A percentile compares a stretch with the other conserved stretches of the same genome.
phyloP scores from a whole-genome alignment of 73 alveolate genomes.

The Blepharisma stoltei region DNA sequence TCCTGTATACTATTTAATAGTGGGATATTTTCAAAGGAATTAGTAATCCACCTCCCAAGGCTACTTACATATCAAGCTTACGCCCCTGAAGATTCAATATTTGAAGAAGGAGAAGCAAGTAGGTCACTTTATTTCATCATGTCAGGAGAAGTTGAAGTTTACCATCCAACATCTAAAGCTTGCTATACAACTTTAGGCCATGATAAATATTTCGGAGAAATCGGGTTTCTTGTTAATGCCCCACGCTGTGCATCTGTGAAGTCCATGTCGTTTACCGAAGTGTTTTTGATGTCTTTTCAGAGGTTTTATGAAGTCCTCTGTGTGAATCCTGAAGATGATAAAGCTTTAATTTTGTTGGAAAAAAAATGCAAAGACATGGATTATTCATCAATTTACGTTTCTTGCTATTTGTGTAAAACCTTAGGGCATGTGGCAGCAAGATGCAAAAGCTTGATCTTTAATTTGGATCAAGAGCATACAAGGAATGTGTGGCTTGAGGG shows the following conservation, averaged over 20 bases:
- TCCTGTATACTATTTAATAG: not conserved
- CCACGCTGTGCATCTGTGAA: constrained; percentile 1
- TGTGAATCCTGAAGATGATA: constrained; percentile 31
- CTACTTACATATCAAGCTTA: not conserved
- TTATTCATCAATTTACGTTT: constrained; percentile 36
- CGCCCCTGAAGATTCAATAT: not conserved
- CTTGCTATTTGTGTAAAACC: constrained; percentile 51
- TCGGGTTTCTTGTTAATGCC: not conserved
- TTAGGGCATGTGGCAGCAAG: constrained; percentile 48
- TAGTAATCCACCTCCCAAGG: not conserved
- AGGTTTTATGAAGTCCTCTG: constrained; percentile 41
- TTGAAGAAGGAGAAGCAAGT: not conserved
- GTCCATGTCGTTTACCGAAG: constrained; percentile 54
- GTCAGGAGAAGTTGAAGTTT: not conserved
- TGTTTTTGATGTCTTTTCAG: constrained; percentile 30
- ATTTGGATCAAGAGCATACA: not conserved
- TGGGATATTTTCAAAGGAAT: not conserved
- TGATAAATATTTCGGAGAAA: not conserved
- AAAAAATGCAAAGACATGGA: constrained; percentile 26
- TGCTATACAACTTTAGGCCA: not conserved
- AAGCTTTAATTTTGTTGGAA: not conserved
- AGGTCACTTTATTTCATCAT: not conserved
- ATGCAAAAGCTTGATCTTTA: constrained; percentile 31
- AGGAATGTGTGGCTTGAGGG: not conserved
- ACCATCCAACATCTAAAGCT: not conserved